Base-by-base conservation (phyloP, 257 asterid species). In the Echites panduratus region DNA sequence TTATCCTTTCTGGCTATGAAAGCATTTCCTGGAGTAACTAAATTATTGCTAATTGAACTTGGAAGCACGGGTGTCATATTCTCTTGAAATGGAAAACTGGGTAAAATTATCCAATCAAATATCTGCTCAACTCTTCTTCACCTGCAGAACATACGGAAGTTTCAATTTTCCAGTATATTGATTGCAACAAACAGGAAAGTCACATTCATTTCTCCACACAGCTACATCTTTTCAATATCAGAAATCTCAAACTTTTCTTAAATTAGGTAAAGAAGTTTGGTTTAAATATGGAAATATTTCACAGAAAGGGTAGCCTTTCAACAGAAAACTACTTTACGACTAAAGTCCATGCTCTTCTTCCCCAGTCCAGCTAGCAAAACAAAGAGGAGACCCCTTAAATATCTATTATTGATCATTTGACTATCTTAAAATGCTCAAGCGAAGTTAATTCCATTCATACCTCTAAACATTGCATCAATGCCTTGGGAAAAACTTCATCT, bases 31-130 rank as follows among this genome's bases (percentile, higher is more conserved):
- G 87, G 89, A 64, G 78, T 77, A 68, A 83, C 83, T 62, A 92
- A 77, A 74, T 72, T 74, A 65, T 48, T 76, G 84, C 61, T 82
- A 59, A 80, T 66, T 44, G 96, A 80, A 82, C 74, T 85, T 13
- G 93, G 82, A 78, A 80, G 75, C 53, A 82, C 80, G 44, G 87
- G 85, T 79, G 91, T 82, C 98, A 90, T 88, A 75, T 72, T 80
- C 76, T 69, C 67, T 76, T 78, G 73, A 73, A 75, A 54, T 27
- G 66, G 73, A 78, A 50, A 68, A 47, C 77, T 67, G 70, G 66
- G 76, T 63, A 40, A 66, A 73, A 82, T 75, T 80, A 76, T 58
- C 78, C 66, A 66, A 81, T 69, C 50, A 77, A 68, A 41, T 47
- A 75, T 58, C 50, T 79, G 71, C 75, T 74, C 88, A 71, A 72